Conservation (phyloP, 257 asterid genomes). For the Anisodus tanguticus region DNA sequence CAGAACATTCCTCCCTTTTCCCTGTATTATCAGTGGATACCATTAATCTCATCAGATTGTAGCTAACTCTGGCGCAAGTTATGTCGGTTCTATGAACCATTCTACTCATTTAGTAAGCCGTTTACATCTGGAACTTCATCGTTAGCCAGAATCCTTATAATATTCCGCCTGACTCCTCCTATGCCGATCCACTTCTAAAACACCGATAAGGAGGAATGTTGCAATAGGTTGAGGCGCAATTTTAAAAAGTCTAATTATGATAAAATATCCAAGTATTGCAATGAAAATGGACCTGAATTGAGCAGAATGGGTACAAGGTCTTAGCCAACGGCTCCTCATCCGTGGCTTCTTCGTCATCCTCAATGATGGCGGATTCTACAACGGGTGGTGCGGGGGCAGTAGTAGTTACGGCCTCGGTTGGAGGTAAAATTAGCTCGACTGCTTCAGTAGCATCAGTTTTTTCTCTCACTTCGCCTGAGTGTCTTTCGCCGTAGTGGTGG, state of each 20-base stretch:
- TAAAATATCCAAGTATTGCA: no score
- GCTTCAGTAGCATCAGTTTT: no score
- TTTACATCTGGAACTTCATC: neutral
- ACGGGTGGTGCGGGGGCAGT: no score
- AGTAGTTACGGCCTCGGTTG: no score
- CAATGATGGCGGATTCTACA: no score
- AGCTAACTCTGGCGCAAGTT: slow-evolving; percentile 36
- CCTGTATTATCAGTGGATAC: slow-evolving; percentile 39
- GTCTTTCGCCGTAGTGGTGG: no score
- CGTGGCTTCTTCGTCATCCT: no score
- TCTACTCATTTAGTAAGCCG: slow-evolving; percentile 42
- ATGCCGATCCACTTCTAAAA: neutral
- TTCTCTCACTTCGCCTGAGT: no score
- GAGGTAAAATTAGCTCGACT: no score
- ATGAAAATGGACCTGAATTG: no score
- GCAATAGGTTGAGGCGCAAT: neutral
- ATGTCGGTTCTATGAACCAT: slow-evolving; percentile 41
- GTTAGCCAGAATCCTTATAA: neutral
- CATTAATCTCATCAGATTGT: slow-evolving; percentile 43
- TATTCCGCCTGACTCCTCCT: neutral
- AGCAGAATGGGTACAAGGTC: no score
- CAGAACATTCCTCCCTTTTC: neutral
- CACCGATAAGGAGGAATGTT: neutral
- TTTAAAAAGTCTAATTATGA: neutral
- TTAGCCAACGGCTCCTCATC: no score